Evolutionary conservation across 139 green algal species (phyloP), one percentile per base, ranked within the genome.

Genomic region (Monoraphidium neglectum): DNA sequence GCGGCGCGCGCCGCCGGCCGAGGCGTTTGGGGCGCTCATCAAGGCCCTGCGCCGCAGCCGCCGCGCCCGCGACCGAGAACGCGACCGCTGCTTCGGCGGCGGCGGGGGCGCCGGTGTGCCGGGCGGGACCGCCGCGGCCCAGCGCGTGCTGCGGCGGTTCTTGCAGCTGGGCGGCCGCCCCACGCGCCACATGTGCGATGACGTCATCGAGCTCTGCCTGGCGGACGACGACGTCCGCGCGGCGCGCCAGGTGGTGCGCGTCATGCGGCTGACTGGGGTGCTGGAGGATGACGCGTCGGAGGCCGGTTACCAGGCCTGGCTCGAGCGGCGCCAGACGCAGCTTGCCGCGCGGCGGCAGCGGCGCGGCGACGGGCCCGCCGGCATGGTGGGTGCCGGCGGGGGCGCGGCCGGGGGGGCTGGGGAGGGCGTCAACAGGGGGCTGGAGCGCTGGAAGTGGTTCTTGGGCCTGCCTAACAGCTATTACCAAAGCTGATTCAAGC

Each of bases 361-460:
- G 40, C 26, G 61, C n/a, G 47, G 68, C 38, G 8, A 47, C 30
- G 66, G 26, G 71, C 66, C n/a, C 54, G 65, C 37, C 60, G 49
- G 21, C 12, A 26, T 23, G 38, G 15, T 1, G 18, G 23, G 51
- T 5, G 35, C 32, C 10, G 30, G 49, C 63, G 24, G 21, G 8
- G 53, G 46, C 66, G 74, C 28, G 63, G 72, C 28, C 18, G 59
- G n/a, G 18, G 53, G 38, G 40, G 59, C 5, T 10, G 60, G 26
- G 28, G 51, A 36, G 24, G 6, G 1, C 18, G 30, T 36, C 51
- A 89, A 85, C 56, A 64, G 76, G 51, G 62, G 62, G 21, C 54
- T 93, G 3, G 90, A 95, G 76, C 78, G 89, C 24, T 77, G 91
- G 40, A 94, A 94, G 62, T 95, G 90, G 77, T 94, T 82, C 85